Evolutionary conservation across 1,284 basidiomycete species (phyloP).

Genomic region (Cutaneotrichosporon spelunceum): DNA sequence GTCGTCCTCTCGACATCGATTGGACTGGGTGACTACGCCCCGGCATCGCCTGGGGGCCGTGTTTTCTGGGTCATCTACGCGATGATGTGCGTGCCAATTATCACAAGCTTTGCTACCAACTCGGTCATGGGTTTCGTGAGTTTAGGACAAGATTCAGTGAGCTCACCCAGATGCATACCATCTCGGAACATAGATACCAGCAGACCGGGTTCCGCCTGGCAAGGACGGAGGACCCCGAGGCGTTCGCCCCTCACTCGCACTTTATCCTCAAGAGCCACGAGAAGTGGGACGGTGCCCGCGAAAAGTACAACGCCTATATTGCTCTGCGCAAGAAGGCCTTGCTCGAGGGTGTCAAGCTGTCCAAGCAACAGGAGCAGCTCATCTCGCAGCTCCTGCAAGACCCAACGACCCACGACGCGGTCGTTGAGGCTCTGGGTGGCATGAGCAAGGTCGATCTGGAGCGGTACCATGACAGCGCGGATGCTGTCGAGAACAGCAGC

Average conservation of each 20-base stretch:
- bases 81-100: constrained; percentile 52
- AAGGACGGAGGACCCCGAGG: constrained; percentile 31
- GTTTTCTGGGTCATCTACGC: constrained; percentile 53
- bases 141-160: background rate
- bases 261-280: constrained; percentile 39
- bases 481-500: constrained; percentile 7
- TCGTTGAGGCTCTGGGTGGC: background rate
- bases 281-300: constrained; percentile 23
- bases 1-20: constrained; percentile 50
- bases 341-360: background rate
- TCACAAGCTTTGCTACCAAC: constrained; percentile 54
- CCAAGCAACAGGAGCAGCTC: background rate
- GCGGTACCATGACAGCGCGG: constrained; percentile 2
- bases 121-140: constrained; percentile 51
- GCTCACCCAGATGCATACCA: constrained; percentile 21
- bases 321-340: background rate
- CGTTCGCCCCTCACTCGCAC: constrained; percentile 46
- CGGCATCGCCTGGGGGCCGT: constrained; percentile 37
- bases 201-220: constrained; percentile 16
- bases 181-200: constrained; percentile 21
- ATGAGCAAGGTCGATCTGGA: constrained; percentile 1
- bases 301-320: background rate
- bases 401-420: background rate
- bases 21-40: constrained; percentile 48
- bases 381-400: background rate